A percentile compares a stretch with the other conserved stretches of the same genome.
phyloP scores from a whole-genome alignment of 345 rosid genomes.

The Cardamine resedifolia region DNA sequence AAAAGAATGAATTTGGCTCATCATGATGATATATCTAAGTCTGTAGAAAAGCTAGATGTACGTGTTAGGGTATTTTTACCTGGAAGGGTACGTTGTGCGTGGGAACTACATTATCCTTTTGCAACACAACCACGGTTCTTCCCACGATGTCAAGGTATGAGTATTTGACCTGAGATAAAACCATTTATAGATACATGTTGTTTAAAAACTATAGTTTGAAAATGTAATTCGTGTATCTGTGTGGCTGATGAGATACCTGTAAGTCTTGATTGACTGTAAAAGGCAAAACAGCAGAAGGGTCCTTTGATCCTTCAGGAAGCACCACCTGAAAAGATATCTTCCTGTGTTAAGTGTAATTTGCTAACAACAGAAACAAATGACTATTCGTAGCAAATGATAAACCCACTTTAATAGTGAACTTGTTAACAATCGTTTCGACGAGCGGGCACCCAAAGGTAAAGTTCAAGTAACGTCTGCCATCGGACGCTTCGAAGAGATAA shows the following conservation, averaged over 20 bases:
- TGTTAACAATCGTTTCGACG: constrained; percentile 80
- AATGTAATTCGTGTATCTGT: neutral
- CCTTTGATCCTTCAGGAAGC: constrained; percentile 94
- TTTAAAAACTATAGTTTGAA: neutral
- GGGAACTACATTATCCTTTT: constrained; percentile 84
- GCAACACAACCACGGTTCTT: constrained; percentile 90
- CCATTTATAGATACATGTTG: neutral
- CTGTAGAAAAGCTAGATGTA: neutral
- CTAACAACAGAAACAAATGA: neutral
- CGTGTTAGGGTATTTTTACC: constrained; percentile 45
- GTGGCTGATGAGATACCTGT: constrained; percentile 51
- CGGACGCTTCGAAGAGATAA: constrained; percentile 82
- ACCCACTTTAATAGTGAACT: constrained; percentile 81
- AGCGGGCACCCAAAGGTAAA: constrained; percentile 96
- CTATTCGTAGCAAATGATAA: neutral
- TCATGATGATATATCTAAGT: neutral
- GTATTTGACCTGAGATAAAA: constrained; percentile 64
- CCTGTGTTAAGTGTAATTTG: constrained; percentile 16
- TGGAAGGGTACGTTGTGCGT: constrained; percentile 78
- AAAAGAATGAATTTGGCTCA: neutral
- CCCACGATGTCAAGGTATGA: constrained; percentile 97
- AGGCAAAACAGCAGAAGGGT: constrained; percentile 79
- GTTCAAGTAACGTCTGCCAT: constrained; percentile 92
- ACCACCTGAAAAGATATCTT: constrained; percentile 71
- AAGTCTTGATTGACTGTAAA: constrained; percentile 77